A percentile compares a stretch with the other conserved stretches of the same genome.
Evolutionary conservation across 2,329 filamentous ascomycete species (phyloP).

Genomic region (Penicillium sp.): DNA sequence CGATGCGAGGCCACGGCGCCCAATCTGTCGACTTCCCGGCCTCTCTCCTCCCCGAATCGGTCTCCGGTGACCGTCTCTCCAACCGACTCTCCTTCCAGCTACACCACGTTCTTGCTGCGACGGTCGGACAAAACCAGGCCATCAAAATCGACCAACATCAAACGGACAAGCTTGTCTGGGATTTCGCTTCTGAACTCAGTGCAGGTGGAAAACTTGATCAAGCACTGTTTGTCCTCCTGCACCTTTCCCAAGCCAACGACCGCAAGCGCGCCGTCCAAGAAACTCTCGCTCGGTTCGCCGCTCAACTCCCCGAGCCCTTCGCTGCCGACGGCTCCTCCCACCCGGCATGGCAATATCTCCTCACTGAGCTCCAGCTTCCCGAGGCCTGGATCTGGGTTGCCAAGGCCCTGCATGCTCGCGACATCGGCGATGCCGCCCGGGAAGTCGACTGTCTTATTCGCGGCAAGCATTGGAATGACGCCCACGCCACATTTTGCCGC

Average conservation of each 20-base stretch:
- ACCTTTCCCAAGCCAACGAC: constrained; percentile 56
- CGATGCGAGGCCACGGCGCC: constrained; percentile 29
- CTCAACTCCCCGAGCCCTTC: constrained; percentile 52
- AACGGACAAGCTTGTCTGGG: constrained; percentile 57
- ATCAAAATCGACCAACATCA: constrained; percentile 50
- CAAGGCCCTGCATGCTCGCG: constrained; percentile 71
- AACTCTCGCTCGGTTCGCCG: constrained; percentile 64
- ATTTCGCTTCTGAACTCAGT: constrained; percentile 47
- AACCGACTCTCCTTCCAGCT: constrained; percentile 78
- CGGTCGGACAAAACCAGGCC: constrained; percentile 40
- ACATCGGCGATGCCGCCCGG: constrained; percentile 56
- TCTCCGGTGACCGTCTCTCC: constrained; percentile 65
- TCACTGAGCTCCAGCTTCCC: constrained; percentile 61
- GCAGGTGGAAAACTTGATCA: constrained; percentile 59
- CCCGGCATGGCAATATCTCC: constrained; percentile 51
- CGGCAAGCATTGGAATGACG: constrained; percentile 66
- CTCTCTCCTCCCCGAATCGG: constrained; percentile 65
- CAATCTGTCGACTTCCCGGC: constrained; percentile 50
- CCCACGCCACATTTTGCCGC: constrained; percentile 71
- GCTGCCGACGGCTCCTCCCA: constrained; percentile 37
- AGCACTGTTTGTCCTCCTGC: constrained; percentile 67
- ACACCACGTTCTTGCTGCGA: constrained; percentile 53
- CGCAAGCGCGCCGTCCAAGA: constrained; percentile 63
- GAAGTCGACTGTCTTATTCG: constrained; percentile 74
- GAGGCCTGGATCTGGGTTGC: constrained; percentile 75